Evolutionary conservation across 75 land plant species (phyloP).

Genomic region (Isoetes taiwanensis): DNA sequence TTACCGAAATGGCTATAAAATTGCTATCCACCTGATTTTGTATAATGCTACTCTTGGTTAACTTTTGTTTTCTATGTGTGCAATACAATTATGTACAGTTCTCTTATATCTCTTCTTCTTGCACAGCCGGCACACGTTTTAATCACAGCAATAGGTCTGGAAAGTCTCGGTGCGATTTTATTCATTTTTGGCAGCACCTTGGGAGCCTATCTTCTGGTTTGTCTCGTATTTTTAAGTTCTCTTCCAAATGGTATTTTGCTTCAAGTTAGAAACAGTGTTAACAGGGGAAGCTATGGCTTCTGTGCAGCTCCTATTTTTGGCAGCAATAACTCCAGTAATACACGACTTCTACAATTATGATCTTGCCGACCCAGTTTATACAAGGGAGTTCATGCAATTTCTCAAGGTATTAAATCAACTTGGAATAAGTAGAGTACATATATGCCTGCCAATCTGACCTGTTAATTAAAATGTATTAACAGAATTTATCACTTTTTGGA

Average conservation of each 20-base stretch:
- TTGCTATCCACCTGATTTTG: too few relatives aligned
- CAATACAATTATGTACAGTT: too few relatives aligned
- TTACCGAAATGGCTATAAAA: too few relatives aligned
- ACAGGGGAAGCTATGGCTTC: too few relatives aligned
- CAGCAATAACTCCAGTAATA: slow-evolving; percentile 30
- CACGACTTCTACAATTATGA: slow-evolving; percentile 42
- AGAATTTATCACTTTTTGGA: slow-evolving; percentile 71
- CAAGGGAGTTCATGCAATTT: slow-evolving; percentile 20
- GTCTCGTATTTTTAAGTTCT: too few relatives aligned
- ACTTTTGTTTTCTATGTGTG: too few relatives aligned
- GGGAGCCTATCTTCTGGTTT: slow-evolving; percentile 55
- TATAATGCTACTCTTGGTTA: too few relatives aligned
- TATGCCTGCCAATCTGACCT: too few relatives aligned
- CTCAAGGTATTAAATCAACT: slow-evolving; percentile 19
- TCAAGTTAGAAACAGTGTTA: too few relatives aligned
- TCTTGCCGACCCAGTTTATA: slow-evolving; percentile 18
- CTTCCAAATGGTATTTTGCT: too few relatives aligned
- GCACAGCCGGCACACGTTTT: slow-evolving; percentile 34
- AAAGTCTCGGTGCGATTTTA: slow-evolving; percentile 44
- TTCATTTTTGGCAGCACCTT: slow-evolving; percentile 49
- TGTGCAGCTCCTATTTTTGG: slow-evolving; percentile 22
- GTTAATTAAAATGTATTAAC: neutral
- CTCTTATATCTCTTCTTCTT: too few relatives aligned
- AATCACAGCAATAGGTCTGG: slow-evolving; percentile 31
- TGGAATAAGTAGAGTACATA: too few relatives aligned